A percentile compares a stretch with the other conserved stretches of the same genome.
Conservation (phyloP, 768 basidiomycete species). For the Ephemerocybe angulata region DNA sequence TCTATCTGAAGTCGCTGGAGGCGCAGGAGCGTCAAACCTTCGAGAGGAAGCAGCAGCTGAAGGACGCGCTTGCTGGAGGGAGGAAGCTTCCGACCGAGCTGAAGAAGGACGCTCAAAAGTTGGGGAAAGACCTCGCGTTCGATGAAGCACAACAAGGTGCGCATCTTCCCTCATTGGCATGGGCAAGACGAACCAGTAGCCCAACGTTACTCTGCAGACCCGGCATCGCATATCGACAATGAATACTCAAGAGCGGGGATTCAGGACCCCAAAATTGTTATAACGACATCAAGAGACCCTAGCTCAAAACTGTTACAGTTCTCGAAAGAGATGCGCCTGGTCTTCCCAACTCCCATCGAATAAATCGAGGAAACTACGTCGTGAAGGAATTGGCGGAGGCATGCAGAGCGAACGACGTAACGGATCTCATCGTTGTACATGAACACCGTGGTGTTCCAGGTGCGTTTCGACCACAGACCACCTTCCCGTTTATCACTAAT, state of each 20-base stretch:
- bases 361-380: conserved; percentile 97
- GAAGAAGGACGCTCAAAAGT: conserved; percentile 66
- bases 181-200: background rate
- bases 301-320: conserved; percentile 94
- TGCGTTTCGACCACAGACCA: conserved; percentile 22
- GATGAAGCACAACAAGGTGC: conserved; percentile 87
- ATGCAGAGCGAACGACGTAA: conserved; percentile 91
- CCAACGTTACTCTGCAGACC: conserved; percentile 49
- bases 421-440: conserved; percentile 90
- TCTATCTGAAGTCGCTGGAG: conserved; percentile 93
- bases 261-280: conserved; percentile 92
- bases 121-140: conserved; percentile 79
- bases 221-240: conserved; percentile 87
- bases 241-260: conserved; percentile 94
- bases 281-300: conserved; percentile 96
- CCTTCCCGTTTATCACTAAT: background rate
- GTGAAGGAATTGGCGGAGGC: conserved; percentile 93
- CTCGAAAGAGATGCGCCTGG: conserved; percentile 96
- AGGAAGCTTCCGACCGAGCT: conserved; percentile 88
- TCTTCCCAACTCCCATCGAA: conserved; percentile 96
- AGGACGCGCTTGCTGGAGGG: conserved; percentile 85
- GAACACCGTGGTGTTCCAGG: conserved; percentile 94
- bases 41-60: conserved; percentile 89
- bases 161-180: conserved; percentile 12
- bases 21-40: conserved; percentile 92